Conservation (phyloP, 441 rosid genomes). For the Arabidopsis hybrid region DNA sequence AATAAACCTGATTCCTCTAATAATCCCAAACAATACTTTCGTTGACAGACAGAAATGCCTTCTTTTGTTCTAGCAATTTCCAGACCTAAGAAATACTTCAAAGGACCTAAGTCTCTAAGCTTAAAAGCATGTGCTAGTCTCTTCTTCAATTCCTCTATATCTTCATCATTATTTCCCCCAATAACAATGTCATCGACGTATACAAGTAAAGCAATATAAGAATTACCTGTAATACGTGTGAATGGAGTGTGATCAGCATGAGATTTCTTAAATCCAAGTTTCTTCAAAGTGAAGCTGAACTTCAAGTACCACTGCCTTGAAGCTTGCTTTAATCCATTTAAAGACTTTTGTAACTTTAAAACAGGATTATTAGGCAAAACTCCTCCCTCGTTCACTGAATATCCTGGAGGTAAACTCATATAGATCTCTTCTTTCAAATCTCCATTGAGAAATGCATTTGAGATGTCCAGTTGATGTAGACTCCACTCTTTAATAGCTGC, state of each 20-base stretch:
- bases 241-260: background rate
- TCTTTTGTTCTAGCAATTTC: background rate
- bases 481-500: background rate
- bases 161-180: background rate
- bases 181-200: background rate
- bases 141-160: too few relatives aligned
- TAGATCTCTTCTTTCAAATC: background rate
- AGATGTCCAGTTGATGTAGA: background rate
- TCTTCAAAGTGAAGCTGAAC: background rate
- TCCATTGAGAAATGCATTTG: background rate
- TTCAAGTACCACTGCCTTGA: background rate
- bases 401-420: background rate
- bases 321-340: background rate
- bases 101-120: background rate
- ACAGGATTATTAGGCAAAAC: background rate
- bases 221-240: background rate
- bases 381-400: background rate
- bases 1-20: background rate
- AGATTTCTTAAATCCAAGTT: background rate
- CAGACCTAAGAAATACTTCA: background rate
- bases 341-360: rapidly evolving
- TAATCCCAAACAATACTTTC: background rate
- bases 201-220: background rate
- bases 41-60: background rate
- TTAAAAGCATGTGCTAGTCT: background rate